Conservation (phyloP, 2,329 filamentous ascomycete genomes). For the Penicillium frequentans region DNA sequence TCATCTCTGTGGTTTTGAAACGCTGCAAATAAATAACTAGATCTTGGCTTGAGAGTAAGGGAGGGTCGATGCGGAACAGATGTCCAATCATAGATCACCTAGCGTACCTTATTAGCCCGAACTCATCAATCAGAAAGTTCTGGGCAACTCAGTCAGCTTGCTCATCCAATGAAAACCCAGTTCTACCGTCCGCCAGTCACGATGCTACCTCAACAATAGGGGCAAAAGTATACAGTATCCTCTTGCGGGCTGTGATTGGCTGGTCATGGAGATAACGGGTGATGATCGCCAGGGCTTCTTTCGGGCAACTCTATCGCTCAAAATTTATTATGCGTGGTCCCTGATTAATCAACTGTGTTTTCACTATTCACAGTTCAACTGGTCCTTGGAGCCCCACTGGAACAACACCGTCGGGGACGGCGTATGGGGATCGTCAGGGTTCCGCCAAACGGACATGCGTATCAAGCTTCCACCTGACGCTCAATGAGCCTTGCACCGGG, state of each 20-base stretch:
- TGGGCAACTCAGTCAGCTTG: background rate
- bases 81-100: background rate
- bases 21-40: background rate
- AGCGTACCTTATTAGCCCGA: background rate
- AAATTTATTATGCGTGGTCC: background rate
- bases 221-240: conserved; percentile 7
- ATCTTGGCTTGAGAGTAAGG: background rate
- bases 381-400: conserved; percentile 1
- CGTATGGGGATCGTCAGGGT: conserved; percentile 20
- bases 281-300: conserved; percentile 21
- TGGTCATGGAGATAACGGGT: conserved; percentile 14
- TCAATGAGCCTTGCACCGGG: conserved; percentile 15
- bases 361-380: background rate
- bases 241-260: conserved; percentile 16
- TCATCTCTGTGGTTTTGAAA: background rate
- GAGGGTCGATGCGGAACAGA: background rate
- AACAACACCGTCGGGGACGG: background rate
- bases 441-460: conserved; percentile 13
- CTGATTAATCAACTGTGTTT: background rate
- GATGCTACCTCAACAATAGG: conserved; percentile 20
- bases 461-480: conserved; percentile 4
- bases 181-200: background rate
- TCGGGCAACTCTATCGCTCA: background rate
- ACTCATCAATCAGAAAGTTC: background rate
- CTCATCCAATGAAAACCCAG: conserved; percentile 10